Percentiles rank a stretch among this genome's conserved stretches.
Evolutionary conservation across 495 filamentous ascomycete species (phyloP).

Genomic region (Tuber calosporum): DNA sequence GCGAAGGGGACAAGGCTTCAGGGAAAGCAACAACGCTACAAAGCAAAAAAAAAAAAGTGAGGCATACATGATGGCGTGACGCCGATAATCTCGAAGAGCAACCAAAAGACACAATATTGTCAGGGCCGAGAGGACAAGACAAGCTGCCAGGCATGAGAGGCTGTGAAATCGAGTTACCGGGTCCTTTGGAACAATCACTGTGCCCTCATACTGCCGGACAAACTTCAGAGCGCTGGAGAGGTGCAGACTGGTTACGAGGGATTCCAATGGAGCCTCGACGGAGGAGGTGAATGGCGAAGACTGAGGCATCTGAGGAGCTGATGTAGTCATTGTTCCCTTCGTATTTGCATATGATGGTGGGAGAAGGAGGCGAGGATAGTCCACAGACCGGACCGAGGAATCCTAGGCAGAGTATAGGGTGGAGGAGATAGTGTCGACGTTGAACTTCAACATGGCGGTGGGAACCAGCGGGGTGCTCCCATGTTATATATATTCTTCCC

Average conservation of each 20-base stretch:
- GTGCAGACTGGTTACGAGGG: constrained; percentile 33
- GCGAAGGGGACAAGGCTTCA: constrained; percentile 5
- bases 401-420: not conserved
- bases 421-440: not conserved
- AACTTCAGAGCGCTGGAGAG: constrained; percentile 18
- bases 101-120: constrained; percentile 29
- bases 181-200: constrained; percentile 32
- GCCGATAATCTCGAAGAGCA: constrained; percentile 34
- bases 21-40: constrained; percentile 3
- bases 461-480: not conserved
- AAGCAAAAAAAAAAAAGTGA: constrained; percentile 13
- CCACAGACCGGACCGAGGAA: not conserved
- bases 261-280: constrained; percentile 36
- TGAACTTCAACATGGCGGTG: not conserved
- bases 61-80: constrained; percentile 38
- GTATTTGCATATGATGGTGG: constrained; percentile 12
- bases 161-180: constrained; percentile 25
- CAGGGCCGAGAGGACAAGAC: constrained; percentile 26
- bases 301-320: constrained; percentile 27
- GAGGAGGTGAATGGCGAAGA: constrained; percentile 38
- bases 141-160: constrained; percentile 30
- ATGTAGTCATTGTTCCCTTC: constrained; percentile 35
- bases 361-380: not conserved
- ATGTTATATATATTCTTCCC: constrained; percentile 6
- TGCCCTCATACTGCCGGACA: constrained; percentile 24